Conservation (phyloP, 2,329 filamentous ascomycete species). For the Albifimbria verrucaria region DNA sequence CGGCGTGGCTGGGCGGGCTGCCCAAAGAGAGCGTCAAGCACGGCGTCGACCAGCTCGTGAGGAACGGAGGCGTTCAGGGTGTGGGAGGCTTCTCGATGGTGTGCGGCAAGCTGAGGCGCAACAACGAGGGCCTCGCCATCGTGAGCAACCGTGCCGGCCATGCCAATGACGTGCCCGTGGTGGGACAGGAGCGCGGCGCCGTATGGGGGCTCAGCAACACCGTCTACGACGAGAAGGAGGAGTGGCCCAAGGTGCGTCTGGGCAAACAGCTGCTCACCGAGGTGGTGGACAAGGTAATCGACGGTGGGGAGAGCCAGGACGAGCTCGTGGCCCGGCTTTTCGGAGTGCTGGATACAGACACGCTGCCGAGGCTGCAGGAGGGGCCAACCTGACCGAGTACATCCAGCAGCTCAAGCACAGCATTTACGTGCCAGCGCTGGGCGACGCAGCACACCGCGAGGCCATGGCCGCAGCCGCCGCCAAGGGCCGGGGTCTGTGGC, state of each 20-base stretch:
- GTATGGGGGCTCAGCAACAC: slow-evolving; percentile 63
- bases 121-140: slow-evolving; percentile 53
- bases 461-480: slow-evolving; percentile 42
- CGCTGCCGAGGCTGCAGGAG: slow-evolving; percentile 41
- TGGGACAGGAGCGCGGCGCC: slow-evolving; percentile 48
- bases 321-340: slow-evolving; percentile 51
- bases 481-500: slow-evolving; percentile 33
- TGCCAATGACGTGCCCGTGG: slow-evolving; percentile 53
- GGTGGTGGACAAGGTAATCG: slow-evolving; percentile 37
- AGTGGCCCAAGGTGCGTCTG: slow-evolving; percentile 60
- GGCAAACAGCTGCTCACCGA: slow-evolving; percentile 46
- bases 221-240: slow-evolving; percentile 44
- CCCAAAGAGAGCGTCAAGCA: slow-evolving; percentile 43
- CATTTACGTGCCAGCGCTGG: slow-evolving; percentile 60
- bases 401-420: slow-evolving; percentile 53
- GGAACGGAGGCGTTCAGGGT: slow-evolving; percentile 51
- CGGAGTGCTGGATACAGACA: slow-evolving; percentile 53
- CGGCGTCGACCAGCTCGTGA: slow-evolving; percentile 51
- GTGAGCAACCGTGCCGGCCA: slow-evolving; percentile 58
- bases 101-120: slow-evolving; percentile 55
- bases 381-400: slow-evolving; percentile 49
- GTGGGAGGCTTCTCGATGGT: slow-evolving; percentile 66
- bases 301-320: slow-evolving; percentile 37
- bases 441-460: slow-evolving; percentile 40
- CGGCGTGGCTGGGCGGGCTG: slow-evolving; percentile 54